Base-by-base conservation (phyloP, 2,329 filamentous ascomycete species). In the Phyllosticta citrichinensis region DNA sequence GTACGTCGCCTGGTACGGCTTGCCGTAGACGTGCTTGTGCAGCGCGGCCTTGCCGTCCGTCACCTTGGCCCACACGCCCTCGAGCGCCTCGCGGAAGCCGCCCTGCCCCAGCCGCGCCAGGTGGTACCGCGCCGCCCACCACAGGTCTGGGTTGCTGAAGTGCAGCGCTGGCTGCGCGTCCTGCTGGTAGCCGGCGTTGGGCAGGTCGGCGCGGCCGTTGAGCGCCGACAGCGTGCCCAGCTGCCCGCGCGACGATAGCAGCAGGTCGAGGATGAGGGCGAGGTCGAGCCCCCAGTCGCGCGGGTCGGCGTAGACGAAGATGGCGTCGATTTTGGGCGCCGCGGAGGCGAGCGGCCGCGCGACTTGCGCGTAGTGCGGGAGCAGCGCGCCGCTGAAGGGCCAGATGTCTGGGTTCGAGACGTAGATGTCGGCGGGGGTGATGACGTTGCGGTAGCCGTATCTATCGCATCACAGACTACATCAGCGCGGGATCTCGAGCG, bases 251-350 rank as follows among this genome's bases (percentile, higher is more conserved):
- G 83, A 79, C 0, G 92, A 96, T 51, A 96, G 80, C 6, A 97
- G 78, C 11, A 96, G 77, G 73, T 99, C 94, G 59, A 88, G 74
- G 62, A 97, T 87, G 67, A 97, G 78, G 70, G 96, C 89, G 2
- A 85, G 85, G 73, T 97, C 93, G 10, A 97, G 81, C 0, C 89
- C 91, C 94, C 94, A 99, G 77, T 99, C 94, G 61, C 94, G 84
- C 3, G 94, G 92, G 74, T 97, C 94, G 72, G 96, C 96, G 81
- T 93, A 97, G 6, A 97, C 88, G 68, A 97, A 88, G 27, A 97
- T 84, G 27, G 92, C 91, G 69, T 96, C 91, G 66, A 99, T 87
- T 67, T 90, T 91, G 55, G 93, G 80, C 19, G 55, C 35, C 9
- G 66, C 65, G 24, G 66, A 69, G 0, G 86, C 85, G 0, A 89